Evolutionary conservation across 139 green algal genomes (phyloP), one percentile per base, ranked within the genome.

Genomic region (Volvox reticuliferus): DNA sequence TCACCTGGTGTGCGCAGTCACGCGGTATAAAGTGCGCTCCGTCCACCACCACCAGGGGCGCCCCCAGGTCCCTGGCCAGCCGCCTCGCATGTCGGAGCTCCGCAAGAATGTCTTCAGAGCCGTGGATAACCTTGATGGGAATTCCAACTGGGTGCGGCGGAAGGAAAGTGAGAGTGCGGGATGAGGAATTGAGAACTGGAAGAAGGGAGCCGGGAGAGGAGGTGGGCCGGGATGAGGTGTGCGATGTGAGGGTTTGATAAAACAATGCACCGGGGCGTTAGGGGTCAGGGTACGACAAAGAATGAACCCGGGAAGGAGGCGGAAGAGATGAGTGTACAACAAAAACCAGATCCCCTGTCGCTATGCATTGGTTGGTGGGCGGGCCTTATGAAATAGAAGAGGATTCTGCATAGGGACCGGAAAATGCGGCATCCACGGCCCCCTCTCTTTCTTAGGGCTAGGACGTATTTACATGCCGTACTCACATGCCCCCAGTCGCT

Each of bases 1-100:
- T 6, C 79, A 95, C 89, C 87, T 95, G 71, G 9, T 44, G 35
- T 0, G 93, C 94, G 55, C 93, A 92, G 62, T 96, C 93, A 0
- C 94, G 88, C 2, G 91, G 81, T 1, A 95, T 89, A 75, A 96
- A 96, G 78, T 96, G 94, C 28, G 91, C 94, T 16, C 93, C 91
- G 28, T 94, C 86, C 77, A 95, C n/a, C 89, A 95, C 77, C 62
- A 95, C 81, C 68, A 92, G 81, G 28, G 79, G 80, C 14, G 68
- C 68, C 33, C 63, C 19, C 73, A 92, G 81, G 21, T 44, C 28
- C 1, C 14, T 2, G 1, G 89, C 79, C 89, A 92, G 37, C 17
- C 69, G 75, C 16, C 28, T 33, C 2, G 86, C 86, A 30, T 90
- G 55, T 13, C 32, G 30, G 30, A 76, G 86, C 26, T 26, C 32